Conservation (phyloP, 768 basidiomycete genomes). For the Lactarius tabidus region DNA sequence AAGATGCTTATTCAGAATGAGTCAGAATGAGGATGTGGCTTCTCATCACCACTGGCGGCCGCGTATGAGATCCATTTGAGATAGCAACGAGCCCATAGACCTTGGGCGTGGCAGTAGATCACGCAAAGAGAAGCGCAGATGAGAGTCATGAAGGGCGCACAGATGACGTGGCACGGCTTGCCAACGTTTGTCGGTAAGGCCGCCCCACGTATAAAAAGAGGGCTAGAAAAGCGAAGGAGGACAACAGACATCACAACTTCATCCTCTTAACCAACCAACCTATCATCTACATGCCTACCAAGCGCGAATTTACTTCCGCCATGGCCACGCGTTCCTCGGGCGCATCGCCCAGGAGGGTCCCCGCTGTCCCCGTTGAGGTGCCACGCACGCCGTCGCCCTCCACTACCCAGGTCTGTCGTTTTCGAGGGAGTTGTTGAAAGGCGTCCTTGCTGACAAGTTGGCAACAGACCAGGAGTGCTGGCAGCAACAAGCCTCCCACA, state of each 20-base stretch:
- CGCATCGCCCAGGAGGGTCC: background rate
- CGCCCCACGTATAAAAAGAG: conserved; percentile 7
- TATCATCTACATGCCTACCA: conserved; percentile 8
- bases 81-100: conserved; percentile 4
- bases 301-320: conserved; percentile 8
- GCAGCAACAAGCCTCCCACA: background rate
- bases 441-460: background rate
- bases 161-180: background rate
- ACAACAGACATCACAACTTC: conserved; percentile 1
- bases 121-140: background rate
- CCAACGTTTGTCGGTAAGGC: background rate
- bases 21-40: background rate
- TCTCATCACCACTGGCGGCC: background rate
- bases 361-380: background rate
- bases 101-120: background rate
- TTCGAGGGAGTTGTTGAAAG: too few relatives aligned
- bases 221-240: background rate
- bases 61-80: background rate
- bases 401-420: conserved; percentile 4
- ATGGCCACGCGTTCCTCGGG: background rate
- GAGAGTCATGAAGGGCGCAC: background rate
- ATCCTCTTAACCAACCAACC: background rate
- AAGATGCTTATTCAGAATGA: conserved; percentile 5
- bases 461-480: background rate
- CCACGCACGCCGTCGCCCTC: background rate